A percentile compares a stretch with the other conserved stretches of the same genome.
Conservation (phyloP, 345 rosid species). For the Gossypium anomalum region DNA sequence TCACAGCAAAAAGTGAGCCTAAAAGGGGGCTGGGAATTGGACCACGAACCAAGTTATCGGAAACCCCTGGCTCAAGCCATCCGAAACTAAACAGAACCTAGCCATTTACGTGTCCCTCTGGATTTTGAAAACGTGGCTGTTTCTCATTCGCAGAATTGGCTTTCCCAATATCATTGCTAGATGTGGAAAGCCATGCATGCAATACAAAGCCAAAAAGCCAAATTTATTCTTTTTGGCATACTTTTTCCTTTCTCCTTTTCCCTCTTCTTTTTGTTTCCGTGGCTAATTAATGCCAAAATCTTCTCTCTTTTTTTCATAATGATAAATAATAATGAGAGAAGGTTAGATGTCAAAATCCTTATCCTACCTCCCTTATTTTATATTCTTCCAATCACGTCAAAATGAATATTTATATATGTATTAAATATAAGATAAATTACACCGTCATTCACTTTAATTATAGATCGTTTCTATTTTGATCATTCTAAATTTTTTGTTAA, state of each 20-base stretch:
- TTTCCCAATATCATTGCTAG: not conserved
- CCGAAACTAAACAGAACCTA: not conserved
- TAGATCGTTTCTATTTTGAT: no score
- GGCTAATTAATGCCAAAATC: slow-evolving; percentile 6
- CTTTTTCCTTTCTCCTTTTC: no score
- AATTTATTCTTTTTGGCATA: not conserved
- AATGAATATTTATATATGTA: no score
- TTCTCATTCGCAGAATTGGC: slow-evolving; percentile 4
- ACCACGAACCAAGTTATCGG: slow-evolving; percentile 6
- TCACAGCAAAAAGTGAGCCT: not conserved
- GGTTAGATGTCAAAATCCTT: no score
- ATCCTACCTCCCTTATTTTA: no score
- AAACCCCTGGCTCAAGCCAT: slow-evolving; percentile 13
- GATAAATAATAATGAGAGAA: no score
- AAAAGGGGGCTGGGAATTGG: not conserved
- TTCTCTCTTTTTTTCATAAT: no score
- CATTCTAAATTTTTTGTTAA: no score
- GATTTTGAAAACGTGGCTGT: not conserved
- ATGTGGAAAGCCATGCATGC: slow-evolving; percentile 5
- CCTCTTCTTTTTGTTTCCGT: not conserved
- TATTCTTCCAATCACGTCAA: no score
- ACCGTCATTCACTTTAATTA: no score
- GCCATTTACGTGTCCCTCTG: not conserved
- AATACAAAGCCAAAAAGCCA: not conserved
- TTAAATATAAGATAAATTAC: no score